Percentiles rank a stretch among this genome's conserved stretches.
Conservation (phyloP, 1,284 basidiomycete species). For the Mixia osmundae region DNA sequence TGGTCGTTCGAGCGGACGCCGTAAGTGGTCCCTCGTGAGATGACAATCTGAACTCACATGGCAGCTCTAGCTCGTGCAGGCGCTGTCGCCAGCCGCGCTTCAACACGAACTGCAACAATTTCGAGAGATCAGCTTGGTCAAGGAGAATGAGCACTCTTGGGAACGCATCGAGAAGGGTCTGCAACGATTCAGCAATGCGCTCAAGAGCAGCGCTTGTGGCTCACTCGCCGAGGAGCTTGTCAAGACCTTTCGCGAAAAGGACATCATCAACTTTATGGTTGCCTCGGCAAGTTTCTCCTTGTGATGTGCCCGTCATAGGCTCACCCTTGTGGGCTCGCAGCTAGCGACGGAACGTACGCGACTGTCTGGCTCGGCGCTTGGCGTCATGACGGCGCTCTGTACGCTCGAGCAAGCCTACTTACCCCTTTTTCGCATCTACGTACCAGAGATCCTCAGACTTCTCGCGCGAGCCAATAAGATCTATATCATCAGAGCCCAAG, state of each 20-base stretch:
- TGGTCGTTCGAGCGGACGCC: no score
- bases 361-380: slow-evolving; percentile 44
- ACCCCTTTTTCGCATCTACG: slow-evolving; percentile 38
- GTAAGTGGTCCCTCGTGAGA: no score
- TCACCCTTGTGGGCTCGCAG: not conserved
- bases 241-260: slow-evolving; percentile 28
- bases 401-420: slow-evolving; percentile 41
- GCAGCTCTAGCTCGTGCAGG: no score
- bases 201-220: slow-evolving; percentile 30
- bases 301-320: not conserved
- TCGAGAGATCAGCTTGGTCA: no score
- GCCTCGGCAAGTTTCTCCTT: slow-evolving; percentile 28
- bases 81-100: no score
- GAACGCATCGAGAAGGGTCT: slow-evolving; percentile 41
- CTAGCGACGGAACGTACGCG: slow-evolving; percentile 47
- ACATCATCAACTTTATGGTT: slow-evolving; percentile 34
- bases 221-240: slow-evolving; percentile 36
- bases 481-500: slow-evolving; percentile 38
- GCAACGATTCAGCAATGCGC: slow-evolving; percentile 31
- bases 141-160: slow-evolving; percentile 63
- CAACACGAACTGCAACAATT: no score
- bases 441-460: slow-evolving; percentile 42
- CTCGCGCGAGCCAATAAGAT: slow-evolving; percentile 62
- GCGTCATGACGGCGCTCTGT: slow-evolving; percentile 35
- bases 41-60: no score